phyloP scores from a whole-genome alignment of 768 basidiomycete species.

The Russula virescens region DNA sequence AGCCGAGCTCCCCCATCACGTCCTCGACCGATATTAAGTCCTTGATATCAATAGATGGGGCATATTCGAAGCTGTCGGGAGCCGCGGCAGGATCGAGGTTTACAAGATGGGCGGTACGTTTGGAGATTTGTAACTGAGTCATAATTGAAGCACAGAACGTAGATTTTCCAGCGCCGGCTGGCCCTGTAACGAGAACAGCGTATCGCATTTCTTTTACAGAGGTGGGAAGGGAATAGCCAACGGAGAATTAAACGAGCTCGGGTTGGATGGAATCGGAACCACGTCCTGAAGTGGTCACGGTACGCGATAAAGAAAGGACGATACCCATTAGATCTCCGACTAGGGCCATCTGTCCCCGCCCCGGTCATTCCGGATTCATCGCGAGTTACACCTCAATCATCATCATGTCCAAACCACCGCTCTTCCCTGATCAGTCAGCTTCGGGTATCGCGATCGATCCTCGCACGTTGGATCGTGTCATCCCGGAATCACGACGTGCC shows the following conservation, averaged over 20 bases:
- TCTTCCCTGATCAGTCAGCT: slow-evolving; percentile 62
- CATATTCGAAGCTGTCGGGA: slow-evolving; percentile 81
- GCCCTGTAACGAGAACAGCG: slow-evolving; percentile 87
- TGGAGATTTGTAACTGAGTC: slow-evolving; percentile 79
- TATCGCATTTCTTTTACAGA: slow-evolving; percentile 57
- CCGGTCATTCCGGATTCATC: neutral
- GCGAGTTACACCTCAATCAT: neutral
- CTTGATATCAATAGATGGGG: slow-evolving; percentile 89
- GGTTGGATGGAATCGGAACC: neutral
- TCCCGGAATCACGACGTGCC: slow-evolving; percentile 73
- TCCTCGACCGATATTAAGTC: slow-evolving; percentile 90
- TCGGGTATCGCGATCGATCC: slow-evolving; percentile 86
- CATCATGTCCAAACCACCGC: slow-evolving; percentile 44
- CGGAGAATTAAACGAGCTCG: neutral
- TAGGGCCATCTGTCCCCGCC: too few species aligned
- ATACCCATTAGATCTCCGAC: slow-evolving; percentile 15
- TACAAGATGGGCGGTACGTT: slow-evolving; percentile 84
- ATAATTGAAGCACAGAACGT: slow-evolving; percentile 87
- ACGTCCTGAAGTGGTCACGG: neutral
- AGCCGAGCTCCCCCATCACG: slow-evolving; percentile 91
- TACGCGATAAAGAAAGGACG: neutral
- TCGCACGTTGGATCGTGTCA: slow-evolving; percentile 78
- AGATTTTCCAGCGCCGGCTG: slow-evolving; percentile 96
- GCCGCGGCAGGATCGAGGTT: slow-evolving; percentile 96
- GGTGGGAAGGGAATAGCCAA: neutral